phyloP scores from a whole-genome alignment of 2,329 filamentous ascomycete genomes.

The Fonsecaea erecta region DNA sequence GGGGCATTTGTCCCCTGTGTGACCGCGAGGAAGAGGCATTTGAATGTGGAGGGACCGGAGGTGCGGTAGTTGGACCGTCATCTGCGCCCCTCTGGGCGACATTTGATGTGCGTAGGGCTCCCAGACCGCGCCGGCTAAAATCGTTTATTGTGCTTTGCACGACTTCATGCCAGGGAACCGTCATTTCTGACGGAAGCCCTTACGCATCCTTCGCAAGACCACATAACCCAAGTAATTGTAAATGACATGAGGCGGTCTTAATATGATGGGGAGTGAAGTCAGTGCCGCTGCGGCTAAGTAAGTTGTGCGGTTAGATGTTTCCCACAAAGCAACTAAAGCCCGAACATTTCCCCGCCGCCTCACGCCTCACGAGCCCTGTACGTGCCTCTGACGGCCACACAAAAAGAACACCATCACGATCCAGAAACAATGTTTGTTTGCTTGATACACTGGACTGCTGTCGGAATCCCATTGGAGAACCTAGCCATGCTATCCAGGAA shows the following conservation, averaged over 20 bases:
- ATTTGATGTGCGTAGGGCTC: constrained; percentile 1
- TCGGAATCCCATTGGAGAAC: not conserved
- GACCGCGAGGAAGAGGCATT: constrained; percentile 20
- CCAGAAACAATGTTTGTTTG: not conserved
- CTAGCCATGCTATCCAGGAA: constrained; percentile 28
- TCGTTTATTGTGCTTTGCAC: not conserved
- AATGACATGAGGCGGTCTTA: not conserved
- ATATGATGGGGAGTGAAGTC: not conserved
- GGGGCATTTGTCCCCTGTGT: constrained; percentile 24
- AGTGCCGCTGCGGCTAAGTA: not conserved
- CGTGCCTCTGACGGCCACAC: not conserved
- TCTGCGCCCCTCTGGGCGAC: constrained; percentile 6
- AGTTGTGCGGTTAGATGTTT: not conserved
- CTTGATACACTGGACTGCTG: not conserved
- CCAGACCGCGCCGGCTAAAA: constrained; percentile 12
- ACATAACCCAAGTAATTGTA: not conserved
- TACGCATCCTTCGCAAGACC: not conserved
- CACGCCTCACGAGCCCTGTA: not conserved
- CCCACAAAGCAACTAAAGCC: not conserved
- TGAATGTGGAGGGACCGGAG: constrained; percentile 8
- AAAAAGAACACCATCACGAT: not conserved
- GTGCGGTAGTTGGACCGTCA: constrained; percentile 11
- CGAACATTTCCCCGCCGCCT: not conserved
- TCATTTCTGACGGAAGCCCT: not conserved
- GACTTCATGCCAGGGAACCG: constrained; percentile 3